phyloP scores from a whole-genome alignment of 1,284 basidiomycete species.

The Omphalotus olearius region DNA sequence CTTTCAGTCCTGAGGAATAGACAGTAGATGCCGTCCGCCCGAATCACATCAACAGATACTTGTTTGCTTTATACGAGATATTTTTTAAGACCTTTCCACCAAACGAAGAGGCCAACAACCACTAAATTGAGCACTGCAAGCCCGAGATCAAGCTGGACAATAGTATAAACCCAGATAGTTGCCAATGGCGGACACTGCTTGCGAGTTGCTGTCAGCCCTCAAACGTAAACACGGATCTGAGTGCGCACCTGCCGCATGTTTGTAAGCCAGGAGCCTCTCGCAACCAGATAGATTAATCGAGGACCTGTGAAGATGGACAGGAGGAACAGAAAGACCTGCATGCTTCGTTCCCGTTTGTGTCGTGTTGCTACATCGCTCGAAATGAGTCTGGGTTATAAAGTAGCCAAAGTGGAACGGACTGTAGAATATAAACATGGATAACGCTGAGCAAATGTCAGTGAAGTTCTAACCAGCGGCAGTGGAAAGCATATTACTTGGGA shows the following conservation, averaged over 20 bases:
- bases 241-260: constrained; percentile 67
- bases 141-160: constrained; percentile 61
- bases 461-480: constrained; percentile 5
- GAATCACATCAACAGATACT: background rate
- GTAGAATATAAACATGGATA: constrained; percentile 74
- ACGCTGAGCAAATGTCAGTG: constrained; percentile 37
- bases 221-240: background rate
- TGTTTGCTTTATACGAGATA: constrained; percentile 1
- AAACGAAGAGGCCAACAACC: constrained; percentile 48
- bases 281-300: constrained; percentile 68
- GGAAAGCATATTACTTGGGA: constrained; percentile 62
- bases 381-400: background rate
- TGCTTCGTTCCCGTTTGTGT: constrained; percentile 48
- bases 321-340: constrained; percentile 55
- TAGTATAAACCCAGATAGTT: constrained; percentile 70
- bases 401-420: constrained; percentile 40
- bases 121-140: constrained; percentile 57
- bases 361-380: constrained; percentile 45
- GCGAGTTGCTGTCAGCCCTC: constrained; percentile 6
- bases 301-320: constrained; percentile 54
- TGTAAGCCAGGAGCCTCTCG: constrained; percentile 56
- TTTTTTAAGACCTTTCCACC: constrained; percentile 42
- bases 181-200: constrained; percentile 68
- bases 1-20: no score
- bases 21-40: no score